Conservation (phyloP, 2,329 filamentous ascomycete species). For the Aspergillus terreus region DNA sequence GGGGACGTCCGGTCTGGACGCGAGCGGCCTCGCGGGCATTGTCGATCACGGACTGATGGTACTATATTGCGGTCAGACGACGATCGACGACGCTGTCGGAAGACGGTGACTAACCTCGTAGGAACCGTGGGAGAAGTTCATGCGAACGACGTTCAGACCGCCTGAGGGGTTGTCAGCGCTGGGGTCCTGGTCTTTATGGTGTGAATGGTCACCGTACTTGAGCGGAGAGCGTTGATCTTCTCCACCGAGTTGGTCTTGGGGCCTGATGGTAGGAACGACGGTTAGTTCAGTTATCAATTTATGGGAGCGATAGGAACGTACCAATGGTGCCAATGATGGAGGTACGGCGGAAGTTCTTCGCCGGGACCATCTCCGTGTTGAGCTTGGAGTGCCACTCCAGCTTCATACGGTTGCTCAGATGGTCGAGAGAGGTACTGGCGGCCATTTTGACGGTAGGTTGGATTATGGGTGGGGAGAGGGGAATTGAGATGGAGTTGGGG, state of each 20-base stretch:
- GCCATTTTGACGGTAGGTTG: conserved; percentile 45
- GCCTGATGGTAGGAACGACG: conserved; percentile 42
- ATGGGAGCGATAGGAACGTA: conserved; percentile 36
- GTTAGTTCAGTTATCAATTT: conserved; percentile 1
- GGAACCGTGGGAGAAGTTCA: conserved; percentile 97
- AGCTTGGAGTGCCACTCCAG: conserved; percentile 71
- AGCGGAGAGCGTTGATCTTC: conserved; percentile 91
- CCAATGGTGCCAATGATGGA: conserved; percentile 99
- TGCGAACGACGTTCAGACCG: conserved; percentile 96
- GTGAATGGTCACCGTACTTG: conserved; percentile 39
- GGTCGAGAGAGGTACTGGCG: conserved; percentile 78
- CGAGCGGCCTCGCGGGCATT: conserved; percentile 85
- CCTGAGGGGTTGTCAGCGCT: conserved; percentile 41
- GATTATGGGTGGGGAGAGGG: conserved; percentile 3
- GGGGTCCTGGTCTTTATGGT: not conserved
- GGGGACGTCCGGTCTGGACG: conserved; percentile 71
- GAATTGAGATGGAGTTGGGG: conserved; percentile 1
- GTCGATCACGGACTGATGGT: conserved; percentile 98
- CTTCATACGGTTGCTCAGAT: conserved; percentile 73
- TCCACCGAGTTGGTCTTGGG: conserved; percentile 98
- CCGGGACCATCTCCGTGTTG: conserved; percentile 82
- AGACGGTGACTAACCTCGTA: conserved; percentile 58
- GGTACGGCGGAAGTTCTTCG: conserved; percentile 88
- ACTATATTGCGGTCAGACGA: conserved; percentile 51
- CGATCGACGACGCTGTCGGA: not conserved